Conservation (phyloP, 345 rosid genomes). For the Eucalyptus viminalis region DNA sequence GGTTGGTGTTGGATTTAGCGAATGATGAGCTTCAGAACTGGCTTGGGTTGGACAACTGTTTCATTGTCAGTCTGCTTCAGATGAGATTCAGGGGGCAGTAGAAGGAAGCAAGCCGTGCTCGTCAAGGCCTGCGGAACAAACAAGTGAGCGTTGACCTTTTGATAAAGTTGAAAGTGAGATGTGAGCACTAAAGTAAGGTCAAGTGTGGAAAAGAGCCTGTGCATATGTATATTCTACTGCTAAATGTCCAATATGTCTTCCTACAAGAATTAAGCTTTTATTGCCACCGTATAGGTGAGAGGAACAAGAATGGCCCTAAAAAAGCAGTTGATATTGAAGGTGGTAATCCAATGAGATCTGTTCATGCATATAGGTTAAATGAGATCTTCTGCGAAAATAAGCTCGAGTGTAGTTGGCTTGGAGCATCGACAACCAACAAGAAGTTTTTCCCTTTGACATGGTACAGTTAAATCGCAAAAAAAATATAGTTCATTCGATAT, state of each 20-base stretch:
- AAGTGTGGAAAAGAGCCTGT: not conserved
- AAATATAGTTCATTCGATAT: not conserved
- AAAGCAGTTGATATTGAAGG: not conserved
- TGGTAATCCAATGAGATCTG: not conserved
- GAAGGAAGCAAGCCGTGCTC: not conserved
- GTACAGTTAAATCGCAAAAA: not conserved
- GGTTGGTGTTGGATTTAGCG: not conserved
- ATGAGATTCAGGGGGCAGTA: not conserved
- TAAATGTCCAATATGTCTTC: not conserved
- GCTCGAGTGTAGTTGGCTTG: not conserved
- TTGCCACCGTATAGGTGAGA: not conserved
- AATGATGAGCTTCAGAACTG: not conserved
- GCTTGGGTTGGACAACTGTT: not conserved
- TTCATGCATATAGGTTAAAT: not conserved
- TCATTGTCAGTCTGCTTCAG: not conserved
- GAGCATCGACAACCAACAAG: not conserved
- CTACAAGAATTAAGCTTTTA: not conserved
- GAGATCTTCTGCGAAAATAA: not conserved
- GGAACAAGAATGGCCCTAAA: not conserved
- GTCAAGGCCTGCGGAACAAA: not conserved
- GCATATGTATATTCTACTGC: not conserved
- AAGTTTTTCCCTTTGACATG: not conserved
- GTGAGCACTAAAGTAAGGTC: not conserved
- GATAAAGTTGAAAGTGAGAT: fast-evolving
- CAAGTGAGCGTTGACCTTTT: not conserved